Base-by-base conservation (phyloP, 257 asterid species). In the Nicotiana tomentosiformis region DNA sequence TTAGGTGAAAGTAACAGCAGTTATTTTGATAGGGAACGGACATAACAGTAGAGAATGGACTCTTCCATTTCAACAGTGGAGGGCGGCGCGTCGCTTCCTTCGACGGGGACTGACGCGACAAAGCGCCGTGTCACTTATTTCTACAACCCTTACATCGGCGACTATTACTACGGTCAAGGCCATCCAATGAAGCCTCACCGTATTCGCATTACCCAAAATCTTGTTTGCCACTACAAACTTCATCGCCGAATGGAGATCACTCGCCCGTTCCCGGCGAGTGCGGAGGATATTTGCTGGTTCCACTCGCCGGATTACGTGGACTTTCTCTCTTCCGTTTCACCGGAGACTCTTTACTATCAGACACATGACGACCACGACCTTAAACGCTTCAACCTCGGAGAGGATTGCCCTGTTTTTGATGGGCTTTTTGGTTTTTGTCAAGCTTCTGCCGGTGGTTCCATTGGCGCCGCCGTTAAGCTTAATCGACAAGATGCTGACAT, bases 131-230 rank as follows among this genome's bases (percentile, higher is more conserved):
- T 93, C 53, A 77, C 93, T 2, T 94, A 94, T 89, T 94, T 94
- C 90, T 94, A 91, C 88, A 94, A 94, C 86, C 93, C 97, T 4
- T 79, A 89, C 72, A 87, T 94, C 62, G 97, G 98, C 43, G 91
- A 90, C 81, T 91, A 89, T 86, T 89, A 90, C 88, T 94, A 94
- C 77, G 97, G 94, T 43, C 93, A 88, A 49, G 96, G 92, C 66
- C 98, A 91, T 85, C 97, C 95, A 33, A 94, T 93, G 98, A 94
- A 93, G 77, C 97, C 98, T 77, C 96, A 91, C 88, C 89, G 98
- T 29, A 90, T 93, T 72, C 91, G 93, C 33, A 91, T 94, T 95
- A 93, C 98, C 51, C 98, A 94, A 88, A 88, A 90, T 58, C 89
- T 94, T 12, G 86, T 94, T 57, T 91, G 90, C 35, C 93, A 89